Evolutionary conservation across 768 basidiomycete genomes (phyloP).

Genomic region (Clavulina sp.): DNA sequence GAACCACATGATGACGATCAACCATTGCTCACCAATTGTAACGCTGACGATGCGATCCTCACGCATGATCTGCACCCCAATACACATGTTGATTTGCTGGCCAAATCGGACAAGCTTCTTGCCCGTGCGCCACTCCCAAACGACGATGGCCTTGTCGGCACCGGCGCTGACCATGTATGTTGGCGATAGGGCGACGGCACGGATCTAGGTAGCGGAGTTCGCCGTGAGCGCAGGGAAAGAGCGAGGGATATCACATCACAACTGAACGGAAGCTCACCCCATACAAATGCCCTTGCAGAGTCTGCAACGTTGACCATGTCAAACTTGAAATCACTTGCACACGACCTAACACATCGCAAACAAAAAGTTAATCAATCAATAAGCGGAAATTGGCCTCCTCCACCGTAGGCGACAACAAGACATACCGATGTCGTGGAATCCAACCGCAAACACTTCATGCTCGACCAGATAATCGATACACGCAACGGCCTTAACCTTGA

Average conservation of each 20-base stretch:
- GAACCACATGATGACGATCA: background rate
- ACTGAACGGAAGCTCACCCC: background rate
- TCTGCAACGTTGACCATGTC: slow-evolving; percentile 29
- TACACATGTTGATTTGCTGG: slow-evolving; percentile 83
- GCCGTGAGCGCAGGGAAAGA: too few species aligned
- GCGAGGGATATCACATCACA: background rate
- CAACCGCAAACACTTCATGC: slow-evolving; percentile 82
- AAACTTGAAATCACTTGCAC: slow-evolving; percentile 78
- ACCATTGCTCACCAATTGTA: slow-evolving; percentile 32
- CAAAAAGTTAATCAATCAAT: background rate
- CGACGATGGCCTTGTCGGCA: slow-evolving; percentile 28
- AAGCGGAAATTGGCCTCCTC: slow-evolving; percentile 13
- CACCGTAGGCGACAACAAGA: slow-evolving; percentile 21
- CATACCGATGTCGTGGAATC: slow-evolving; percentile 73
- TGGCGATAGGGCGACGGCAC: slow-evolving; percentile 72
- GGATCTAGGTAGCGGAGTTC: slow-evolving; percentile 34
- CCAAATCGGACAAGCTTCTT: slow-evolving; percentile 82
- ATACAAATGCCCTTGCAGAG: slow-evolving; percentile 15
- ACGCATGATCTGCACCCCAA: slow-evolving; percentile 69
- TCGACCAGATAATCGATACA: slow-evolving; percentile 52
- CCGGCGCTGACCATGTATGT: slow-evolving; percentile 76
- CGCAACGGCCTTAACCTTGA: slow-evolving; percentile 70
- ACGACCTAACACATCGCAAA: slow-evolving; percentile 31
- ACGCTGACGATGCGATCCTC: slow-evolving; percentile 79
- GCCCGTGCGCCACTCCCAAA: slow-evolving; percentile 71